Base-by-base conservation (phyloP, 1,284 basidiomycete species). In the Baeospora myosura region DNA sequence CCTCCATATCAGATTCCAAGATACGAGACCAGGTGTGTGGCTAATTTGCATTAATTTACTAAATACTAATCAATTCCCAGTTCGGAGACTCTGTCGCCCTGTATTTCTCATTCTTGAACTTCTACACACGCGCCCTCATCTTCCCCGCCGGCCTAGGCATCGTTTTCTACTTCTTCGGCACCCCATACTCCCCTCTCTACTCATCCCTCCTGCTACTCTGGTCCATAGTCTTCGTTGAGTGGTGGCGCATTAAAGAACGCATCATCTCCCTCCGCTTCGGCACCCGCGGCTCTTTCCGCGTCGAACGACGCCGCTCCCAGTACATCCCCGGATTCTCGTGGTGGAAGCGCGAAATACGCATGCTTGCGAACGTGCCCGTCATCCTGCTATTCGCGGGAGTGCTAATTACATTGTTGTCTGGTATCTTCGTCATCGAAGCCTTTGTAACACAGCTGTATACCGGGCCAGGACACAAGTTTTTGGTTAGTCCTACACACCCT, bases 381-480 rank as follows among this genome's bases (percentile, higher is more conserved):
- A 84, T 97, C 46, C 50, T 82, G 1, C 54, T 81, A 11, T 37
- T 88, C 28, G 72, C 79, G 3, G 82, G 82, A 48, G 53, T 95
- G 1, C 93, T 93, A 2, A 72, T 95, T 41, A 84, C 96, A 45
- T 50, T 82, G 94, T 95, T 50, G 82, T 93, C 5, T 81, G 83
- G 0, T 95, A 87, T 92, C 37, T 95, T 95, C 59, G 66, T 93
- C 16, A 71, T 94, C 41, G 91, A 94, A 58, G 89, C 88, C 0
- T 95, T 95, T 50, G 82, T 93, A 4, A 81, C 84, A 0, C 71
- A 84, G 33, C 63, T 94, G 2, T 97, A 97, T 63, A 79, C 82
- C 12, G 95, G 96, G 0, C 86, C 90, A 1, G 88, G 88, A 5
- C 77, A 86, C 54, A 66, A 80, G 47, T 72, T 87, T 38, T 71